Evolutionary conservation across 2,329 filamentous ascomycete species (phyloP).

Genomic region (Pseudopithomyces maydicus): DNA sequence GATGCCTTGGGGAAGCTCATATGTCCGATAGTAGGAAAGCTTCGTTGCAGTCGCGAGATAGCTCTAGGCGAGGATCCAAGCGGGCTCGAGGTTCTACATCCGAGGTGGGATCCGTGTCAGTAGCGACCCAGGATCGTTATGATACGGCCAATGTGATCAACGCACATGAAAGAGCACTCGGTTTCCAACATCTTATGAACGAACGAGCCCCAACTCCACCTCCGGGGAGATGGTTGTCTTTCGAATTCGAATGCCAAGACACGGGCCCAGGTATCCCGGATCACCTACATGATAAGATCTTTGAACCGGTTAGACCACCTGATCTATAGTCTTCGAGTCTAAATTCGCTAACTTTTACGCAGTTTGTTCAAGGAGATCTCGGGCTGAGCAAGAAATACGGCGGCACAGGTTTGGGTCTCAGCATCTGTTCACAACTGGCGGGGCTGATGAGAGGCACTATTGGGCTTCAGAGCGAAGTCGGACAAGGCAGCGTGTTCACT

Average conservation of each 20-base stretch:
- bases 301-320: slow-evolving; percentile 65
- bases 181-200: slow-evolving; percentile 41
- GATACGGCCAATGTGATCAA: slow-evolving; percentile 54
- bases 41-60: slow-evolving; percentile 51
- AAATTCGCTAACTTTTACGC: background rate
- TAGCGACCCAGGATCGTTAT: slow-evolving; percentile 31
- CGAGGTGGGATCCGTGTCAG: slow-evolving; percentile 35
- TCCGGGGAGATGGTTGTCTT: slow-evolving; percentile 71
- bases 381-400: slow-evolving; percentile 89
- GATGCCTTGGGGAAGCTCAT: slow-evolving; percentile 67
- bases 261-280: slow-evolving; percentile 85
- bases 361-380: slow-evolving; percentile 87
- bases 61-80: slow-evolving; percentile 44
- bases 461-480: slow-evolving; percentile 70
- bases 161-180: slow-evolving; percentile 44
- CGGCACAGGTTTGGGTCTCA: slow-evolving; percentile 84
- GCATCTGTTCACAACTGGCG: slow-evolving; percentile 87
- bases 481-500: slow-evolving; percentile 78
- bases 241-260: slow-evolving; percentile 89
- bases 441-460: slow-evolving; percentile 82
- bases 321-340: background rate
- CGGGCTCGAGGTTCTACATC: slow-evolving; percentile 37
- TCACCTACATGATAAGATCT: slow-evolving; percentile 79
- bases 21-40: slow-evolving; percentile 49
- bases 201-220: slow-evolving; percentile 50